Evolutionary conservation across 345 rosid species (phyloP).

Genomic region (Eucalyptus erythrocorys): DNA sequence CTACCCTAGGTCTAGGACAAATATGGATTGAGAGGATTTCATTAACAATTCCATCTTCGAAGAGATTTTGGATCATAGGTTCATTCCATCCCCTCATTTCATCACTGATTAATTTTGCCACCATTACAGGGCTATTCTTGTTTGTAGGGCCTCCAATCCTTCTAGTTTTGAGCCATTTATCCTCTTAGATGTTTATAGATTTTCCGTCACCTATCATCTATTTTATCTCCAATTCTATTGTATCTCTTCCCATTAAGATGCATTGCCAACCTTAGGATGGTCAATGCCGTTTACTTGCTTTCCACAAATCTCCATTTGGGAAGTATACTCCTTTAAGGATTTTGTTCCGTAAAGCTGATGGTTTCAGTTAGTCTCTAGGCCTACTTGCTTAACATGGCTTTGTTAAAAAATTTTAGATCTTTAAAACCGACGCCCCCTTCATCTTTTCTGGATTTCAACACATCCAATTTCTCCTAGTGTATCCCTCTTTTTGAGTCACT

Average conservation of each 20-base stretch:
- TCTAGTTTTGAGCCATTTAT: not conserved
- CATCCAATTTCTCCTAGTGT: not conserved
- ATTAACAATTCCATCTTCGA: too few relatives aligned
- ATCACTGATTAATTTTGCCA: not conserved
- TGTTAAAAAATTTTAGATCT: too few relatives aligned
- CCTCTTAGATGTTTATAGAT: not conserved
- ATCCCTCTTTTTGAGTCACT: not conserved
- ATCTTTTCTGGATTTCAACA: not conserved
- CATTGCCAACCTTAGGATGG: too few relatives aligned
- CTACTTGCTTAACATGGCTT: not conserved
- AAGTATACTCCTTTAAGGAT: not conserved
- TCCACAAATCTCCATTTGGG: not conserved
- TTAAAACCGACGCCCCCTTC: not conserved
- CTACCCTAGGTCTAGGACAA: not conserved
- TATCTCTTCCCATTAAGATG: too few relatives aligned
- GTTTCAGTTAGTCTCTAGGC: not conserved
- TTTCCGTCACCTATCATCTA: not conserved
- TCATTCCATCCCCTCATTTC: not conserved
- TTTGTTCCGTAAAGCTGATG: rapidly evolving
- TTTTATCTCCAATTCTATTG: too few relatives aligned
- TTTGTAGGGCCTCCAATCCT: not conserved
- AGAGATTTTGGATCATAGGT: not conserved
- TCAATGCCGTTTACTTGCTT: not conserved
- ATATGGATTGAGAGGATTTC: not conserved
- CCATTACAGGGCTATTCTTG: not conserved